phyloP scores from a whole-genome alignment of 192 early-diverging fungal genomes.

The Funneliformis mosseae region DNA sequence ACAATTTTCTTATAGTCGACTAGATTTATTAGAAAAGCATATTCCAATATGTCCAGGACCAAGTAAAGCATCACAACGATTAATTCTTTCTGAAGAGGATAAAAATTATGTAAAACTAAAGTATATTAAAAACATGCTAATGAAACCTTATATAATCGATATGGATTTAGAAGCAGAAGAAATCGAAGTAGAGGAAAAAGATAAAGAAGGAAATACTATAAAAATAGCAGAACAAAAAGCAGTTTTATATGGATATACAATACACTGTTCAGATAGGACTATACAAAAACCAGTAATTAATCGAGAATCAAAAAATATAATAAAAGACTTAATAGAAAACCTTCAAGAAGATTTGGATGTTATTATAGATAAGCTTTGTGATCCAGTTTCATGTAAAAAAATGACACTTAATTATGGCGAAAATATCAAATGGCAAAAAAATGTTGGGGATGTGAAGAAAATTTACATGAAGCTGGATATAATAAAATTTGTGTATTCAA shows the following conservation, averaged over 20 bases:
- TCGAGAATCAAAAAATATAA: constrained; percentile 22
- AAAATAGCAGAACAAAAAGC: constrained; percentile 19
- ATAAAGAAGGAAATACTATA: constrained; percentile 27
- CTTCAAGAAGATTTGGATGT: constrained; percentile 25
- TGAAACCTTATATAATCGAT: constrained; percentile 15
- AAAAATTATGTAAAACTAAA: constrained; percentile 29
- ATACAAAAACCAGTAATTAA: constrained; percentile 22
- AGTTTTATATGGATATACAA: constrained; percentile 27
- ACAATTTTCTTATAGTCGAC: constrained; percentile 18
- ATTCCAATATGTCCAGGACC: constrained; percentile 30
- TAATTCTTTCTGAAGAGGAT: constrained; percentile 12
- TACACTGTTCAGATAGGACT: constrained; percentile 25
- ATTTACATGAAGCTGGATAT: constrained; percentile 25
- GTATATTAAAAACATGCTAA: constrained; percentile 30
- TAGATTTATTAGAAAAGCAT: constrained; percentile 31
- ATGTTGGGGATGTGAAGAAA: constrained; percentile 19
- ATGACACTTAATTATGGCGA: constrained; percentile 23
- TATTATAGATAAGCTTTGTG: constrained; percentile 27
- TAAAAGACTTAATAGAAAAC: constrained; percentile 27
- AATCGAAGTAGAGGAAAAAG: constrained; percentile 9
- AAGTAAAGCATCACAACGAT: constrained; percentile 22
- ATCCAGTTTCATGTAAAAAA: constrained; percentile 4
- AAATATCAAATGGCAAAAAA: constrained; percentile 17
- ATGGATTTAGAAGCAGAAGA: constrained; percentile 29
- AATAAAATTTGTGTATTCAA: constrained; percentile 27